Percentiles rank a stretch among this genome's conserved stretches.
Conservation (phyloP, 164 flowering plant species). For the Chimonanthus praecox region DNA sequence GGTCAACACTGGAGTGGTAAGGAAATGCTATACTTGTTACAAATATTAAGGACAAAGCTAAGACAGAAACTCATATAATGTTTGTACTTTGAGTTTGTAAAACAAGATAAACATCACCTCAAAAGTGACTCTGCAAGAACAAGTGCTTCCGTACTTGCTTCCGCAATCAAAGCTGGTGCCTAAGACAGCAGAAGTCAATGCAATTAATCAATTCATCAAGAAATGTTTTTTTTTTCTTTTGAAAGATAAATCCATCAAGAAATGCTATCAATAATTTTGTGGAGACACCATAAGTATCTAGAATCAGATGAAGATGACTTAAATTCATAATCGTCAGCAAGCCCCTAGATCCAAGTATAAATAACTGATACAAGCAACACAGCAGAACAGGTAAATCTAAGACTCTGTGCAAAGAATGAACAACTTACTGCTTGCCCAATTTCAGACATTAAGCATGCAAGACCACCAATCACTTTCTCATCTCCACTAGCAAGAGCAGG, state of each 20-base stretch:
- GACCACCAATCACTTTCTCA: constrained; percentile 72
- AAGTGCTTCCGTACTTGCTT: constrained; percentile 81
- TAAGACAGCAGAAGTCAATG: constrained; percentile 20
- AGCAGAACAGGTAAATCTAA: not conserved
- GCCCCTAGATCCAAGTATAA: not conserved
- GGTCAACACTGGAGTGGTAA: not conserved
- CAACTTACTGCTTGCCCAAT: constrained; percentile 93
- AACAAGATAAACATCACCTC: constrained; percentile 41
- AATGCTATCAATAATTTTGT: too few relatives aligned
- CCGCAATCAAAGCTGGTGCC: constrained; percentile 87
- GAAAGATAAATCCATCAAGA: too few relatives aligned
- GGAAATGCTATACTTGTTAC: not conserved
- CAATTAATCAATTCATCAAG: constrained; percentile 4
- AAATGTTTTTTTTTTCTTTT: too few relatives aligned
- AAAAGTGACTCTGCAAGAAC: constrained; percentile 67
- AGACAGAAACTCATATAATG: not conserved
- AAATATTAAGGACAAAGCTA: not conserved
- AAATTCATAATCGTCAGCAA: too few relatives aligned
- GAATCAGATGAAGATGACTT: too few relatives aligned
- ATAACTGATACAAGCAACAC: not conserved
- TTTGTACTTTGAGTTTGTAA: not conserved
- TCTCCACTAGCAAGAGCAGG: constrained; percentile 76
- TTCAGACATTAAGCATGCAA: constrained; percentile 92
- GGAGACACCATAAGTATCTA: too few relatives aligned
- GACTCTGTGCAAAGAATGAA: not conserved